phyloP scores from a whole-genome alignment of 805 yeast genomes.

The Nakazawaea pomicola region DNA sequence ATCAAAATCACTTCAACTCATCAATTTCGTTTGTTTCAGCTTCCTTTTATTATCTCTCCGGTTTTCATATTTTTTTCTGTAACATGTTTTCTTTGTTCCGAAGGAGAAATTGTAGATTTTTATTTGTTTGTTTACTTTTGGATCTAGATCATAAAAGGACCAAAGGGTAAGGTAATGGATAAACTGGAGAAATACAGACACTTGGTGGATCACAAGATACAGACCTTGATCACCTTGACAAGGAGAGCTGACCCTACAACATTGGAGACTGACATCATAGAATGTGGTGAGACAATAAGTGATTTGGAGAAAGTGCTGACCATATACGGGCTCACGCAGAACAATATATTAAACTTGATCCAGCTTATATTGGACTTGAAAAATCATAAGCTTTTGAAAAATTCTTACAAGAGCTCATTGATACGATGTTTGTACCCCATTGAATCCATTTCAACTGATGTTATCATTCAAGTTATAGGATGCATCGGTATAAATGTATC shows the following conservation, averaged over 20 bases:
- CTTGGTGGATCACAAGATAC: background rate
- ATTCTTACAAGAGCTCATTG: background rate
- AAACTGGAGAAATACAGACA: background rate
- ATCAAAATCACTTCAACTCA: too few species aligned
- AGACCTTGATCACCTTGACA: background rate
- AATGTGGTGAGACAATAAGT: background rate
- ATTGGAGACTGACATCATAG: background rate
- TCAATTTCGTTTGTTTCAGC: too few species aligned
- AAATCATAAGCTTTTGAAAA: conserved; percentile 1
- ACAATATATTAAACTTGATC: conserved; percentile 1
- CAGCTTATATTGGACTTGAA: background rate
- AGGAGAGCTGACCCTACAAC: too few species aligned
- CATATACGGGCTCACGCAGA: conserved; percentile 7
- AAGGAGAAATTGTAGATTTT: too few species aligned
- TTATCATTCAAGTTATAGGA: conserved; percentile 1
- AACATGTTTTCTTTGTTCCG: too few species aligned
- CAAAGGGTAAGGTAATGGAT: background rate
- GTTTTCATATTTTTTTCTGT: too few species aligned
- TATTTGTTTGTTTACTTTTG: background rate
- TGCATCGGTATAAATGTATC: conserved; percentile 7
- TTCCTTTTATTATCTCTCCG: too few species aligned
- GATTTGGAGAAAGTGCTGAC: conserved; percentile 6
- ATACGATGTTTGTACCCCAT: conserved; percentile 7
- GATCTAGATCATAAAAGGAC: background rate
- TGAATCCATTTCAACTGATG: conserved; percentile 3